Conservation (phyloP, 306 rosid genomes). For the Vigna trinervia region DNA sequence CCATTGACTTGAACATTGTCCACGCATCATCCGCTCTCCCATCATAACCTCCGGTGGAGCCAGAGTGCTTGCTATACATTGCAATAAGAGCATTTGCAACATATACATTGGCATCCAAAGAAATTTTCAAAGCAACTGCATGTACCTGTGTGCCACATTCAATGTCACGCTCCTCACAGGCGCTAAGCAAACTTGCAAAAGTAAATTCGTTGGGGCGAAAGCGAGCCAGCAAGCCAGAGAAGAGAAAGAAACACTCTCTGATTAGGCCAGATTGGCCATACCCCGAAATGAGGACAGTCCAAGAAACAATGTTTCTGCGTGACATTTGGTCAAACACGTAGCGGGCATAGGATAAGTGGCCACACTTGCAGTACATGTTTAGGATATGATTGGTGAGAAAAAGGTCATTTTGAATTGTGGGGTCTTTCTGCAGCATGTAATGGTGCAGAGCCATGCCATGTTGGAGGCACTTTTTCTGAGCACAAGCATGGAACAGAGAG, state of each 20-base stretch:
- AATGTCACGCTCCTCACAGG: conserved; percentile 47
- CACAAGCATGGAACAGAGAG: conserved; percentile 73
- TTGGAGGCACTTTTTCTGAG: conserved; percentile 58
- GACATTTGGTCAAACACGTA: conserved; percentile 76
- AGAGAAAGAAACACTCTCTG: conserved; percentile 60
- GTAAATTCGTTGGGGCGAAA: conserved; percentile 80
- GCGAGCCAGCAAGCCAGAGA: conserved; percentile 58
- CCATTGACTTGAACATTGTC: conserved; percentile 69
- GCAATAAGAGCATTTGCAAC: conserved; percentile 87
- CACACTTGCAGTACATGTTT: conserved; percentile 82
- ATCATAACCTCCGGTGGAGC: conserved; percentile 40
- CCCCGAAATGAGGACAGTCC: conserved; percentile 86
- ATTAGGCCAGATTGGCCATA: conserved; percentile 57
- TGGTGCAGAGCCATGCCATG: conserved; percentile 73
- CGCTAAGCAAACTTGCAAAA: conserved; percentile 74
- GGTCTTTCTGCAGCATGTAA: conserved; percentile 58
- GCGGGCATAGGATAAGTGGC: conserved; percentile 55
- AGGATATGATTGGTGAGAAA: conserved; percentile 75
- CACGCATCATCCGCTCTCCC: conserved; percentile 58
- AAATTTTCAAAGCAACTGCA: conserved; percentile 71
- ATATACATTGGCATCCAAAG: conserved; percentile 65
- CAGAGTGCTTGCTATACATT: conserved; percentile 71
- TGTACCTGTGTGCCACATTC: conserved; percentile 79
- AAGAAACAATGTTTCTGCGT: conserved; percentile 68
- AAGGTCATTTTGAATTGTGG: conserved; percentile 49